Conservation (phyloP, 116 monocot genomes). For the Dioscorea cayenensis region DNA sequence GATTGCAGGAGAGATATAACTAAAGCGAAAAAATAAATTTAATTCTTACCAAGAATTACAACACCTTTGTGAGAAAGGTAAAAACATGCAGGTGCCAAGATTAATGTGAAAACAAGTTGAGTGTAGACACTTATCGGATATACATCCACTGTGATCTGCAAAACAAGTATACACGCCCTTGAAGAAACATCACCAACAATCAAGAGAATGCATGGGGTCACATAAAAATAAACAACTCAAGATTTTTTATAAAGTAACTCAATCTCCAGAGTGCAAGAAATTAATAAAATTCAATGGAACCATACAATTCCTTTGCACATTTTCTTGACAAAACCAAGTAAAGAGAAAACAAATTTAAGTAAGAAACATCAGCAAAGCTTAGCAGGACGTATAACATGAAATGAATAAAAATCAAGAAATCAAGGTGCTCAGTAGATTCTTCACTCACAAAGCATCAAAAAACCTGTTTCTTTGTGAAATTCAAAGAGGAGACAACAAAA, state of each 20-base stretch:
- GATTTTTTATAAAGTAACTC: too few species aligned
- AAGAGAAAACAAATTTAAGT: neutral
- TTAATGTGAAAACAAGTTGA: conserved; percentile 40
- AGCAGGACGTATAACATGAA: too few species aligned
- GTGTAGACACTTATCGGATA: conserved; percentile 38
- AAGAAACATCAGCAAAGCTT: neutral
- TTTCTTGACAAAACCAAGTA: too few species aligned
- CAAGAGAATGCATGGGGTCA: neutral
- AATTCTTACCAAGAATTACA: conserved; percentile 27
- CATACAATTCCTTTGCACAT: too few species aligned
- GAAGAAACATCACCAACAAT: neutral
- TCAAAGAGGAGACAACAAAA: too few species aligned
- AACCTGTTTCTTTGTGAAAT: too few species aligned
- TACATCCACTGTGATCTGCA: conserved; percentile 41
- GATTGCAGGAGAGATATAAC: neutral
- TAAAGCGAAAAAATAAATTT: neutral
- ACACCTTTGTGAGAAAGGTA: conserved; percentile 31
- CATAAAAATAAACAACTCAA: too few species aligned
- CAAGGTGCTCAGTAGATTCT: too few species aligned
- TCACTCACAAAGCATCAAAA: neutral
- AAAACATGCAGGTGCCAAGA: conserved; percentile 35
- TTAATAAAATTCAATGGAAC: too few species aligned
- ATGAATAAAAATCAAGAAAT: too few species aligned
- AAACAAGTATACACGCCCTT: neutral
- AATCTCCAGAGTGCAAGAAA: too few species aligned